phyloP scores from a whole-genome alignment of 768 basidiomycete genomes.

The Mycena haematopus region DNA sequence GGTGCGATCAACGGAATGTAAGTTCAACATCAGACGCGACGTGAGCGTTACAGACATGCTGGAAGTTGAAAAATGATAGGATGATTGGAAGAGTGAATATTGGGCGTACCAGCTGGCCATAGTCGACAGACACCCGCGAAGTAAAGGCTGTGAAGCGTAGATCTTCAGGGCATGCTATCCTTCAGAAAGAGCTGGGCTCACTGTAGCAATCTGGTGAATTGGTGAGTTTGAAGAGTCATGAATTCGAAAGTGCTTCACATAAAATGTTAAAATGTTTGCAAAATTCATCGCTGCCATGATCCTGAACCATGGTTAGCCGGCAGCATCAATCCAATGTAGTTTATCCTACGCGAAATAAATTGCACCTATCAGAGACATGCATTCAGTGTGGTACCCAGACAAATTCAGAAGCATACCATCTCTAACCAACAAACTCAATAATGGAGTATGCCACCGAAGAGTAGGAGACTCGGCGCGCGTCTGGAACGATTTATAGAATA shows the following conservation, averaged over 20 bases:
- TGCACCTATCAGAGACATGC: not conserved
- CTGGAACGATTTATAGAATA: slow-evolving; percentile 17
- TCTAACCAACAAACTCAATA: slow-evolving; percentile 11
- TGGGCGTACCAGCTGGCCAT: slow-evolving; percentile 12
- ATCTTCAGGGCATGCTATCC: not conserved
- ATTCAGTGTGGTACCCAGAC: not conserved
- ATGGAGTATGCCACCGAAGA: not conserved
- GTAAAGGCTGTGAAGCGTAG: slow-evolving; percentile 5
- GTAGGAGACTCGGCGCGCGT: not conserved
- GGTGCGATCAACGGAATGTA: slow-evolving; percentile 18
- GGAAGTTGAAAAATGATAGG: not conserved
- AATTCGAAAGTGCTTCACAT: not conserved
- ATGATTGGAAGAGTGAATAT: not conserved
- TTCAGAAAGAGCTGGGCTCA: not conserved
- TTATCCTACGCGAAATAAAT: slow-evolving; percentile 19
- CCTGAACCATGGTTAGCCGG: not conserved
- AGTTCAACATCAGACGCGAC: slow-evolving; percentile 26
- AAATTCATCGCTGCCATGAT: slow-evolving; percentile 18
- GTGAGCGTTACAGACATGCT: slow-evolving; percentile 23
- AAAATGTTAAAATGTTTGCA: slow-evolving; percentile 19
- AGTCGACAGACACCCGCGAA: slow-evolving; percentile 21
- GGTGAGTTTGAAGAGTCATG: not conserved
- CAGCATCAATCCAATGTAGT: not conserved
- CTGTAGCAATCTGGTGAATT: not conserved
- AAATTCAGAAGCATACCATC: slow-evolving; percentile 6